Base-by-base conservation (phyloP, 805 yeast genomes). In the Allodekkera sacchari region DNA sequence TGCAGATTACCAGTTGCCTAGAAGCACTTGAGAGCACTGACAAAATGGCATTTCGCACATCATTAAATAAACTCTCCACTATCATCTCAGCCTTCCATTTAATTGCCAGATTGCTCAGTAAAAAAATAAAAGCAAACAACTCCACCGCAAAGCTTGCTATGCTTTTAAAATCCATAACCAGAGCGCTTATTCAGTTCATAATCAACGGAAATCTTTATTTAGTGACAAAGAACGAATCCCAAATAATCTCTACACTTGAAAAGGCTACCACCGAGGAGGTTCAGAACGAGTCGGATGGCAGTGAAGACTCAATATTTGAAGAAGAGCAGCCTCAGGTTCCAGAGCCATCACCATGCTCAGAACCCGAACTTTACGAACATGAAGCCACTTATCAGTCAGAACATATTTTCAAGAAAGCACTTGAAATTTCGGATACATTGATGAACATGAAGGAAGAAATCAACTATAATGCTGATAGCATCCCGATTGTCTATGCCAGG, bases 401-500 rank as follows among this genome's bases (percentile, higher is more conserved):
- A n/a, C n/a, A n/a, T n/a, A n/a, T n/a, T n/a, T n/a, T n/a, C n/a
- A n/a, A n/a, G n/a, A n/a, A n/a, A n/a, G n/a, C n/a, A n/a, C n/a
- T n/a, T n/a, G n/a, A n/a, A n/a, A 28, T 28, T 13, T 34, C 46
- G 3, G 36, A 37, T 8, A 7, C 34, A 6, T 25, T 52, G 19
- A 37, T 33, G 18, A 40, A 39, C 7, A 29, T 46, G 5, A 12
- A 12, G 18, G 16, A 12, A 8, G 8, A 13, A 8, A 7, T 12
- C 16, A 7, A 13, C 5, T 35, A 36, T 12, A 38, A 47, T 25
- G 35, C 50, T 2, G 27, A 43, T 29, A 31, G 55, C 11, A 38
- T 78, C 22, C 92, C 89, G 0, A 80, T 79, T 48, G 57, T 77
- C 2, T 72, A 76, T 41, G 87, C 92, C 7, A 63, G 92, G 37